Base-by-base conservation (phyloP, 345 rosid genomes). In the Hibiscus syriacus region DNA sequence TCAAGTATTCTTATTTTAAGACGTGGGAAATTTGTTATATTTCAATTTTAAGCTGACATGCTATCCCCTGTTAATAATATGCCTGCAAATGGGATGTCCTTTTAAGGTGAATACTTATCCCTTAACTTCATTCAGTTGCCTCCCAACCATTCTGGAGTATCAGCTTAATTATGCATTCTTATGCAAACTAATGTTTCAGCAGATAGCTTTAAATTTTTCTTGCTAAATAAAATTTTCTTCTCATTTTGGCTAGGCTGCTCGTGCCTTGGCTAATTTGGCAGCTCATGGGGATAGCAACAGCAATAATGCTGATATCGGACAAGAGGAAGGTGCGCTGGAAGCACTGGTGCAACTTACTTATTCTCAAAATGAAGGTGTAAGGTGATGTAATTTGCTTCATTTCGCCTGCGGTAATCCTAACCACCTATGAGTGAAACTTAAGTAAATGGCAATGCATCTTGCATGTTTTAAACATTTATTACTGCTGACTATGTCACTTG, bases 231-330 rank as follows among this genome's bases (percentile, higher is more conserved):
- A 25, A 60, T 1, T 32, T 34, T 38, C 8, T 38, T 59, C 27
- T 60, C 30, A 29, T 60, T 13, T 41, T 39, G 49, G 23, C 52
- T 70, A 87, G 98, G 98, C 92, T 82, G 98, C 96, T 78, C 94
- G 98, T 55, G 98, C 98, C 26, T 79, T 92, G 82, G 98, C 98
- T 62, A 92, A 92, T 72, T 79, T 92, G 79, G 96, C 98, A 78
- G 94, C 98, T 80, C 96, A 92, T 82, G 98, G 98, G 75, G 96
- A 92, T 75, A 92, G 92, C 81, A 92, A 92, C 71, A 86, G 80
- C 34, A 92, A 92, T 63, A 92, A 92, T 80, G 86, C 96, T 74
- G 92, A 91, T 13, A 92, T 92, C 70, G 96, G 98, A 54, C 90
- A 85, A 84, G 98, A 89, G 77, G 83, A 82, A 68, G 98, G 98